Evolutionary conservation across 306 rosid genomes (phyloP).

Genomic region (Trifolium fragiferum): DNA sequence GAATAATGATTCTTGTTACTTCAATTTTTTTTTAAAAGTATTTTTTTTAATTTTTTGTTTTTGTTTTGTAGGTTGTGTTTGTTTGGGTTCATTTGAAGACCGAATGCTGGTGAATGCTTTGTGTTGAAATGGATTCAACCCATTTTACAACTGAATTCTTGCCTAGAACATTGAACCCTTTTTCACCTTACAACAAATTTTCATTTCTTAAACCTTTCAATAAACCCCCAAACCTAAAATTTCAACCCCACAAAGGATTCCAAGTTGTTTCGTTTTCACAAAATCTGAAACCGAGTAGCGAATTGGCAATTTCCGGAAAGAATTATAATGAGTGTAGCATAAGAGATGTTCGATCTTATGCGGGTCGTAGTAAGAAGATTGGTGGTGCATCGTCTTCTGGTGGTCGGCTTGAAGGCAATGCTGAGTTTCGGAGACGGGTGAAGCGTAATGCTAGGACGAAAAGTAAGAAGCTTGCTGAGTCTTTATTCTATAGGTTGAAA

Average conservation of each 20-base stretch:
- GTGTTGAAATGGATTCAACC: conserved; percentile 47
- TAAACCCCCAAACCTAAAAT: conserved; percentile 42
- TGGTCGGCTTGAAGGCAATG: conserved; percentile 66
- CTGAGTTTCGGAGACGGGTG: conserved; percentile 58
- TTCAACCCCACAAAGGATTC: conserved; percentile 28
- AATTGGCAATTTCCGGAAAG: not conserved
- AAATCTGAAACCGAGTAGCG: conserved; percentile 14
- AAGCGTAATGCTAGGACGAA: conserved; percentile 63
- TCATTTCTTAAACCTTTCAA: conserved; percentile 42
- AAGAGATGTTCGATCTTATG: conserved; percentile 54
- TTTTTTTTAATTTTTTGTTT: conserved; percentile 33
- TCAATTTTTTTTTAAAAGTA: not conserved
- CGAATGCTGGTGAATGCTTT: conserved; percentile 20
- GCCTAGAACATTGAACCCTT: conserved; percentile 44
- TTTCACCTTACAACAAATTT: conserved; percentile 39
- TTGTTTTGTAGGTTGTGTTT: conserved; percentile 42
- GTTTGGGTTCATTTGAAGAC: conserved; percentile 12
- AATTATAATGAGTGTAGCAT: conserved; percentile 17
- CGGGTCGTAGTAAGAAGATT: conserved; percentile 74
- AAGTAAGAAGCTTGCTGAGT: conserved; percentile 68
- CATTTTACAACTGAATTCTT: conserved; percentile 44
- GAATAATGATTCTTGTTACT: conserved; percentile 2
- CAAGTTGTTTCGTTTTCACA: conserved; percentile 36
- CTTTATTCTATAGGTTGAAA: conserved; percentile 70
- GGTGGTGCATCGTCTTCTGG: conserved; percentile 59